phyloP scores from a whole-genome alignment of 495 filamentous ascomycete species.

The Penicillium manginii region DNA sequence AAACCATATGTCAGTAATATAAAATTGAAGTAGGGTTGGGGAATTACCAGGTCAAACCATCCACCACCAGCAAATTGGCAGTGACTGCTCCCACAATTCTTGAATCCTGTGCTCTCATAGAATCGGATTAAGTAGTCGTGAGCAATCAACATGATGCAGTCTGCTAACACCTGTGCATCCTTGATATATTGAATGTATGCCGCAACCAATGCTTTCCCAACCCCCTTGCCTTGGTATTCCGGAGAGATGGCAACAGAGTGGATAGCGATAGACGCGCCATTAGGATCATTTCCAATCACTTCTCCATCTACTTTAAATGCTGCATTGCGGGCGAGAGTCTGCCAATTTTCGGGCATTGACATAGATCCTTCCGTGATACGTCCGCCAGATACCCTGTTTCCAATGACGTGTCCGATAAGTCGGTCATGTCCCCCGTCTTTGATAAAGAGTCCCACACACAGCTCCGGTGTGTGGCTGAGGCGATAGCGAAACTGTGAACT shows the following conservation, averaged over 20 bases:
- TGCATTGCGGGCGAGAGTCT: conserved; percentile 3
- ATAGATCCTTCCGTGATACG: conserved; percentile 28
- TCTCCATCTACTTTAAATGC: conserved; percentile 9
- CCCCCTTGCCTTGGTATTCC: conserved; percentile 26
- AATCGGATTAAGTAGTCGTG: conserved; percentile 31
- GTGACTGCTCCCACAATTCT: conserved; percentile 19
- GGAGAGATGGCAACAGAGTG: conserved; percentile 30
- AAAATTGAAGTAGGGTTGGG: not conserved
- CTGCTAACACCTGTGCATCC: not conserved
- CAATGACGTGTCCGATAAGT: conserved; percentile 31
- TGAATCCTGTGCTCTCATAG: conserved; percentile 30
- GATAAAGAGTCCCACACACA: conserved; percentile 29
- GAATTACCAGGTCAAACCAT: conserved; percentile 28
- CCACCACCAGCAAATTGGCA: conserved; percentile 23
- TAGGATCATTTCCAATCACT: conserved; percentile 27
- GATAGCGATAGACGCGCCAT: conserved; percentile 23
- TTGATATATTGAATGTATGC: conserved; percentile 26
- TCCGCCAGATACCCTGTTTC: conserved; percentile 6
- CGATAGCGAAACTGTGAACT: conserved; percentile 24
- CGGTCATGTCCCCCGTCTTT: conserved; percentile 1
- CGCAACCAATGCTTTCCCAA: conserved; percentile 26
- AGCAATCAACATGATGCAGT: conserved; percentile 21
- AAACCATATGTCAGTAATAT: no score
- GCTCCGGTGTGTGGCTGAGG: conserved; percentile 19
- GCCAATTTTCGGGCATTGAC: conserved; percentile 28